Evolutionary conservation across 768 basidiomycete genomes (phyloP).

Genomic region (Tricholoma hemisulphureum): DNA sequence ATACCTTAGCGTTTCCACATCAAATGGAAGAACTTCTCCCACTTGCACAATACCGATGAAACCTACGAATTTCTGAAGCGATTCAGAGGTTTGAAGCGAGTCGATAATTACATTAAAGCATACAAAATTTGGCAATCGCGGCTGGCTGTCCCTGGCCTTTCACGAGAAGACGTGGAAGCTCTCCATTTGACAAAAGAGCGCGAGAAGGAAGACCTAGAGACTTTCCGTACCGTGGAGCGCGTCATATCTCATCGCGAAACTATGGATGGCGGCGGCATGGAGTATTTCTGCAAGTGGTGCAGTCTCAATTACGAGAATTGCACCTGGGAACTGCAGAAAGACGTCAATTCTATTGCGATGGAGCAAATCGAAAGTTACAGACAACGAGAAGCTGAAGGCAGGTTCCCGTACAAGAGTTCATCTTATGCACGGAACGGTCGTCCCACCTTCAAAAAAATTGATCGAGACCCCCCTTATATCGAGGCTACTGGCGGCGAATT

Average conservation of each 20-base stretch:
- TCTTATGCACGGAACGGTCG: conserved; percentile 64
- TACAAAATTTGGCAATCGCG: conserved; percentile 74
- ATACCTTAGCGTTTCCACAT: conserved; percentile 85
- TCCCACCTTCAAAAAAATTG: conserved; percentile 80
- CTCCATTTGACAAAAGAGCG: conserved; percentile 89
- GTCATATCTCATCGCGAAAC: conserved; percentile 77
- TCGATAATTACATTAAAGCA: conserved; percentile 98
- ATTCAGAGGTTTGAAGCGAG: conserved; percentile 93
- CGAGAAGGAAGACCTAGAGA: conserved; percentile 87
- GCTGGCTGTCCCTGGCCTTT: conserved; percentile 61
- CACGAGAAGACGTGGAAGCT: conserved; percentile 86
- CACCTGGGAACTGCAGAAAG: conserved; percentile 90
- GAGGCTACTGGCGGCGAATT: conserved; percentile 72
- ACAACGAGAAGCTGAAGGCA: conserved; percentile 69
- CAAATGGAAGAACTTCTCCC: conserved; percentile 99
- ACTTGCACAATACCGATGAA: conserved; percentile 99
- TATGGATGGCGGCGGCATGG: conserved; percentile 50
- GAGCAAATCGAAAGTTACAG: conserved; percentile 79
- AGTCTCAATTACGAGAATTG: conserved; percentile 91
- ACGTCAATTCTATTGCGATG: conserved; percentile 75
- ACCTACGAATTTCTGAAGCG: conserved; percentile 93
- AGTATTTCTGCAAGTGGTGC: conserved; percentile 98
- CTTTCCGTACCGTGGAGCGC: conserved; percentile 88
- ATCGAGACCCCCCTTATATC: conserved; percentile 87
- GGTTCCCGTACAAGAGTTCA: conserved; percentile 83